Evolutionary conservation across 163 green algal species (phyloP), one percentile per base, ranked within the genome.

Genomic region (Scenedesmus sp.): DNA sequence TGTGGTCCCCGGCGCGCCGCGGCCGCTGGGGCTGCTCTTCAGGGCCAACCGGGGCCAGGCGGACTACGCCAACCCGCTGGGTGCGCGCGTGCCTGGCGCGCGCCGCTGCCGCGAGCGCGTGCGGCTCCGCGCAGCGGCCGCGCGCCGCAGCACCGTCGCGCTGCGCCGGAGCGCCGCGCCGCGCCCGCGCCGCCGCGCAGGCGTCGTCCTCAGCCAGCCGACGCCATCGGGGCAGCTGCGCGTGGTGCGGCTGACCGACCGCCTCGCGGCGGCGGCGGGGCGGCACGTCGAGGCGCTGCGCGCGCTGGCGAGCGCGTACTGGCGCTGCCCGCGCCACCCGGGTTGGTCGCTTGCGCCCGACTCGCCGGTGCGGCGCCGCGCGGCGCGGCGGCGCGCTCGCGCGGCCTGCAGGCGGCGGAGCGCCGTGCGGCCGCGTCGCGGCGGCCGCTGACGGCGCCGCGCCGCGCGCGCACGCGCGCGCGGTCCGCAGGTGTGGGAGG

Each of bases 1-100:
- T 56, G 51, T 72, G 45, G 34, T 83, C 53, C 75, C 75, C 26
- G 63, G 22, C 6, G 56, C 39, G 1, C 4, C 39, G 2, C 54
- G 44, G 10, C 75, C 64, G n/a, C 56, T 83, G 63, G 75, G 64
- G 9, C 44, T 83, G 75, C 42, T 83, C 31, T 83, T 48, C 75
- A 36, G 51, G 14, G 53, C 75, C 18, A 63, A 77, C 54, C 77
- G 65, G 75, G 75, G 44, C 1, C 64, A 76, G 44, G 63, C 70
- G 2, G 75, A 83, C 31, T 77, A 77, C 34, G 66, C 28, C 42
- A 56, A 31, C 29, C 64, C 64, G 31, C 36, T 44, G 24, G 75
- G 75, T 81, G 74, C 26, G 60, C 14, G 48, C 17, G 48, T 24
- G 48, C 18, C 18, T 15, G 48, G 48, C 17, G 15, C 17, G 15